A percentile compares a stretch with the other conserved stretches of the same genome.
These are phyloP conservation scores for Coleophoma crateriformis DNA, from an alignment of 2,329 filamentous ascomycete species.

Conservation along the genomic window DNA sequence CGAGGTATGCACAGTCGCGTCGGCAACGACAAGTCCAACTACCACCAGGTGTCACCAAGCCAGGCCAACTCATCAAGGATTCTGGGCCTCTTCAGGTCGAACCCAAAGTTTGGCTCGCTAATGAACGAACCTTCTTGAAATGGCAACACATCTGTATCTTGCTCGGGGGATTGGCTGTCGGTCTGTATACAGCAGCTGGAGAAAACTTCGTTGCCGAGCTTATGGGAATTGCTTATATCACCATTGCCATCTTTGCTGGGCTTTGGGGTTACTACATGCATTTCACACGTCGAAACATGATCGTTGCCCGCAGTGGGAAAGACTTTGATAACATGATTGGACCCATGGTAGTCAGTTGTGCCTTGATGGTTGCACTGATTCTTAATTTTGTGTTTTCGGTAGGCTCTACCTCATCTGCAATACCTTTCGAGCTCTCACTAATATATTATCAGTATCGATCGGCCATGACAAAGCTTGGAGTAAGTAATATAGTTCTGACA, in stretches of 20 bases:
- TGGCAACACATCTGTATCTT: slow-evolving; percentile 95
- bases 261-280: slow-evolving; percentile 86
- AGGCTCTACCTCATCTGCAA: slow-evolving; percentile 8
- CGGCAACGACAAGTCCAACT: slow-evolving; percentile 49
- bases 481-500: slow-evolving; percentile 1
- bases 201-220: slow-evolving; percentile 69
- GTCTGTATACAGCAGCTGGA: slow-evolving; percentile 83
- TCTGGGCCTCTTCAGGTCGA: slow-evolving; percentile 87
- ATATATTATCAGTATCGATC: slow-evolving; percentile 15
- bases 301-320: slow-evolving; percentile 77
- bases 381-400: slow-evolving; percentile 89
- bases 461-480: slow-evolving; percentile 11
- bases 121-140: slow-evolving; percentile 96
- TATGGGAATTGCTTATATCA: slow-evolving; percentile 79
- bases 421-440: slow-evolving; percentile 3
- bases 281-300: slow-evolving; percentile 69
- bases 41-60: slow-evolving; percentile 84
- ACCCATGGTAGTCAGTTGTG: slow-evolving; percentile 75
- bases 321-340: slow-evolving; percentile 90
- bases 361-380: slow-evolving; percentile 71
- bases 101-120: slow-evolving; percentile 97
- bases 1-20: slow-evolving; percentile 62
- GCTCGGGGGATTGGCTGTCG: slow-evolving; percentile 76
- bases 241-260: slow-evolving; percentile 76
- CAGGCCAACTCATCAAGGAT: slow-evolving; percentile 89